Base-by-base conservation (phyloP, 2,329 filamentous ascomycete species). In the Ascosphaera apis region DNA sequence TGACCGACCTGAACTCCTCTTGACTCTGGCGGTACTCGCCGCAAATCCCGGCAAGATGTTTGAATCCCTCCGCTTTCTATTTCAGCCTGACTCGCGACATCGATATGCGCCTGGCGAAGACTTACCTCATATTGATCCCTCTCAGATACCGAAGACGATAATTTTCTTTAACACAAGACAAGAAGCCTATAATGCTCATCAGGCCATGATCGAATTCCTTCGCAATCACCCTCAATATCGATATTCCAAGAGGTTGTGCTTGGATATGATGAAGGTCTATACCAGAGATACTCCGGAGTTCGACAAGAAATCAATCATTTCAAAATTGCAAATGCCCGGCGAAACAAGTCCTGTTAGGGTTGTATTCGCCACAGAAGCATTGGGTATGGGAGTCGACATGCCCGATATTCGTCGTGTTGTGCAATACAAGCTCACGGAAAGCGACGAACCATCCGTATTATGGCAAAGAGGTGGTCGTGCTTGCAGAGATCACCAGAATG, bases 371-470 rank as follows among this genome's bases (percentile, higher is more conserved):
- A 43, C 36, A 0, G 39, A 38, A 13, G 27, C 36, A 4, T 32
- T 43, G 9, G 40, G 37, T 0, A 38, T 43, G 11, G 37, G 40
- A 7, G 19, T 40, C 3, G 36, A 43, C 25, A 38, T 41, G 13
- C 37, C 40, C 16, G 34, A 43, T 23, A 41, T 43, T 23, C 15
- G 34, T 1, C 16, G n/a, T 18, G 31, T 43, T 3, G 41, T 43
- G 23, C 27, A 43, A 17, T 31, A 15, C 12, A 31, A 31, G 30
- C 30, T 31, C 4, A 31, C 30, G 12, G n/a, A 31, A 4, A 15
- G n/a, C 30, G 7, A 15, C 4, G 16, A 31, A 7, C 30, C 30
- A 4, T 13, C 30, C 12, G 16, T 31, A 4, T 12, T 31, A 4
- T 31, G 30, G 30, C 30, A 31, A 17, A 4, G 30, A 4, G 30